phyloP scores from a whole-genome alignment of 305 asterid species.

The Andrographis paniculata region DNA sequence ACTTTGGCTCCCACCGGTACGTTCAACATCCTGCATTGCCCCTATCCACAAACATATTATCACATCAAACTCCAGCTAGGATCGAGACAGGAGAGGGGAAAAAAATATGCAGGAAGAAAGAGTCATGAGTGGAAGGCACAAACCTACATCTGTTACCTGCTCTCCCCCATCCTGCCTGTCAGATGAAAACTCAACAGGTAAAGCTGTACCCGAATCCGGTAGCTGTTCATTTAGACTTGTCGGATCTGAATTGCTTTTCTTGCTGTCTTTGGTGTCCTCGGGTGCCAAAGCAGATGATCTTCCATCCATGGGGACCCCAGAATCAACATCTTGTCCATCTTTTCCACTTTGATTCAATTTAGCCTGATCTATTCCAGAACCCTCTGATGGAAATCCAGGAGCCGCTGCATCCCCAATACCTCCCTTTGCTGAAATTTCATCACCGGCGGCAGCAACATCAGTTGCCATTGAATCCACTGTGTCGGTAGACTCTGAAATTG shows the following conservation, averaged over 20 bases:
- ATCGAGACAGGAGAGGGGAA: not conserved
- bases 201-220: conserved; percentile 22
- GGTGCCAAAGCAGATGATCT: conserved; percentile 26
- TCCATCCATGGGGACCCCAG: conserved; percentile 24
- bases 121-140: conserved; percentile 79
- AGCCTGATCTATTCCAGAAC: conserved; percentile 25
- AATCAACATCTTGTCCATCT: conserved; percentile 22
- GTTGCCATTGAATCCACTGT: conserved; percentile 25
- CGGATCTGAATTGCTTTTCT: conserved; percentile 21
- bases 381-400: conserved; percentile 26
- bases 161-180: conserved; percentile 38
- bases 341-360: conserved; percentile 20
- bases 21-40: conserved; percentile 68
- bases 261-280: conserved; percentile 27
- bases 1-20: conserved; percentile 40
- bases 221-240: conserved; percentile 26
- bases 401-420: conserved; percentile 23
- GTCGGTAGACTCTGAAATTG: conserved; percentile 34
- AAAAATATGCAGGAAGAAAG: conserved; percentile 22
- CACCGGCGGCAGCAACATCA: conserved; percentile 25
- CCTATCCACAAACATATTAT: conserved; percentile 57
- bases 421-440: conserved; percentile 27
- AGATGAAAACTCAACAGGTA: conserved; percentile 32
- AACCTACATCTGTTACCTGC: conserved; percentile 99
- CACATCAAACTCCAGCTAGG: conserved; percentile 18